Evolutionary conservation across 2,329 filamentous ascomycete species (phyloP).

Genomic region (Saccharata proteae): DNA sequence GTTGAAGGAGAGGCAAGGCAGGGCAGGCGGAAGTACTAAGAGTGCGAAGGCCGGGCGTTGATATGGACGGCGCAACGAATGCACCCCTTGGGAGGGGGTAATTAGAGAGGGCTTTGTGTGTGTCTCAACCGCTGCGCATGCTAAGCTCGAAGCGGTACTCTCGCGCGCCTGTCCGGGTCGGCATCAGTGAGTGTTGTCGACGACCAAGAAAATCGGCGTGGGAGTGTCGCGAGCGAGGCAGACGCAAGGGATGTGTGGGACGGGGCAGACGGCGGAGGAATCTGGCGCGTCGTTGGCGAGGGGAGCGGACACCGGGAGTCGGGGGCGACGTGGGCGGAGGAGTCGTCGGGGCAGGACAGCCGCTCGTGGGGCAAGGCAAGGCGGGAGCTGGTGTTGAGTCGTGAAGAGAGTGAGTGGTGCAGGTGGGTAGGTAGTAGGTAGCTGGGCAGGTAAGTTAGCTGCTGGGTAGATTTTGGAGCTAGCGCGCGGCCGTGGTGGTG

Average conservation of each 20-base stretch:
- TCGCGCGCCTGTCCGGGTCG: constrained; percentile 26
- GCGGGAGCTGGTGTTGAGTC: constrained; percentile 5
- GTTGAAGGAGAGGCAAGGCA: constrained; percentile 8
- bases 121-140: constrained; percentile 24
- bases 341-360: constrained; percentile 6
- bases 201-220: no score
- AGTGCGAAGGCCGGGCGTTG: constrained; percentile 14
- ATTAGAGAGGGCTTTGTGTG: constrained; percentile 13
- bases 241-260: constrained; percentile 8
- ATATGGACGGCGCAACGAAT: constrained; percentile 16
- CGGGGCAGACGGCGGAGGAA: constrained; percentile 7
- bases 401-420: constrained; percentile 2
- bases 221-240: constrained; percentile 13
- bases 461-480: no score
- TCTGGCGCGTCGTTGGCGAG: constrained; percentile 9
- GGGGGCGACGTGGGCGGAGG: constrained; percentile 4
- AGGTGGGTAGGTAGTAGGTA: no score
- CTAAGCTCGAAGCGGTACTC: constrained; percentile 25
- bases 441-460: no score
- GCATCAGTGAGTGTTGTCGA: constrained; percentile 27
- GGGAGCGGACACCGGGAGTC: constrained; percentile 3
- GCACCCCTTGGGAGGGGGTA: constrained; percentile 20
- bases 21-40: constrained; percentile 7
- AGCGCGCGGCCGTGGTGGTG: no score
- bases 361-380: constrained; percentile 2